Evolutionary conservation across 1,284 basidiomycete genomes (phyloP), one percentile per base, ranked within the genome.

Genomic region (Anthracocystis walkeri): DNA sequence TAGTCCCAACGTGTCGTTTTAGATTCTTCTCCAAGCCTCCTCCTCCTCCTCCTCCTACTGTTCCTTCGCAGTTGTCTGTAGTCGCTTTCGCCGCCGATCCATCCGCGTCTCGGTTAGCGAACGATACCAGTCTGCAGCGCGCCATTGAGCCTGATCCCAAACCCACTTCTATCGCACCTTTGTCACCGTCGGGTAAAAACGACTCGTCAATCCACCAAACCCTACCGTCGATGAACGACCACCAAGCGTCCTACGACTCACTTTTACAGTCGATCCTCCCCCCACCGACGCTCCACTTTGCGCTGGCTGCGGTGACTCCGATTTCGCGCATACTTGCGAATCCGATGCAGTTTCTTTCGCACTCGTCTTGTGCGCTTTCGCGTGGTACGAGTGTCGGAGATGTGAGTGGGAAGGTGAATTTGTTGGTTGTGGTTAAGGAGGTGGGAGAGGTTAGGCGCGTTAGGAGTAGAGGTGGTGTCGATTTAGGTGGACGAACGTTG

Each of bases 361-460:
- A 18, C 2, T 14, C 29, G 7, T 20, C 38, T 18, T 5, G 2
- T 23, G 25, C 40, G 16, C 16, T n/a, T 2, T 14, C 45, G 11
- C 2, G 42, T 23, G 41, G 52, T 3, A 18, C n/a, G 14, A 14
- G 29, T 5, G 11, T 35, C 0, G 72, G 64, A 0, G 64, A 48
- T 4, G 48, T 48, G 20, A 45, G 48, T 14, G 2, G 5, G 6
- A 51, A 20, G 8, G 57, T 67, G 10, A 64, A 75, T 20, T 51
- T 75, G 11, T 46, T 75, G 2, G 73, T 71, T 1, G 73, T 67
- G 8, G 48, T 75, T 20, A 67, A 58, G 29, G 57, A 70, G 23
- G 61, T 71, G 0, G 67, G 63, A 1, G 64, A 71, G 20, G 21
- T 64, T 1, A n/a, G 3, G 7, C 14, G 52, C 10, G 66, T 75